Evolutionary conservation across 257 asterid species (phyloP).

Genomic region (Nyctanthes arbortristis): DNA sequence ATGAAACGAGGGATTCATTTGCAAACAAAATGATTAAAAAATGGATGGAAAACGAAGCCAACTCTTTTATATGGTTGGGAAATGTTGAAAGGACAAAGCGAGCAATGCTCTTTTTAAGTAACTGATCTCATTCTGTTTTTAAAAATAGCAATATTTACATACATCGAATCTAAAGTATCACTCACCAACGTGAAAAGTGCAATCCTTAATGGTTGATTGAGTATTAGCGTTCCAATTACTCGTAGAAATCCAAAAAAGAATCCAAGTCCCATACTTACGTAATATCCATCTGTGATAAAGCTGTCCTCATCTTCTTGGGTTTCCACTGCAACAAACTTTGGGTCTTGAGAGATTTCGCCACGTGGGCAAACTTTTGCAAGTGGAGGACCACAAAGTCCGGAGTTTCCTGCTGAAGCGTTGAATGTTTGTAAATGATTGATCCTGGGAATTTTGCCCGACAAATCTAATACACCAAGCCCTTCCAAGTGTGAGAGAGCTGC

Average conservation of each 20-base stretch:
- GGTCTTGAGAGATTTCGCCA: not conserved
- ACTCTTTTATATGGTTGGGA: too few species aligned
- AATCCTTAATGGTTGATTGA: not conserved
- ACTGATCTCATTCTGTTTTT: too few species aligned
- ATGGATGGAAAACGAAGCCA: too few species aligned
- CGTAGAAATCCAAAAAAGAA: conserved; percentile 26
- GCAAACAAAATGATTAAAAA: too few species aligned
- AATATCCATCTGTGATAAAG: conserved; percentile 16
- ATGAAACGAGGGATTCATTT: too few species aligned
- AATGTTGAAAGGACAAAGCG: not conserved
- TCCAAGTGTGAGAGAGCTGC: not conserved
- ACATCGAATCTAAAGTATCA: not conserved
- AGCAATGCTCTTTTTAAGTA: too few species aligned
- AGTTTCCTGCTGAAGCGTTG: conserved; percentile 16
- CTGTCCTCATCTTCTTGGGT: conserved; percentile 12
- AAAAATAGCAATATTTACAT: not conserved
- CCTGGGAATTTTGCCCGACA: conserved; percentile 29
- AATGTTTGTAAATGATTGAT: not conserved
- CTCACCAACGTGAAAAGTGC: not conserved
- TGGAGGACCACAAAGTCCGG: conserved; percentile 16
- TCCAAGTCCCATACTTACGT: conserved; percentile 1
- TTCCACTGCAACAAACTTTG: not conserved
- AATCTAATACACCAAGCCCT: conserved; percentile 13
- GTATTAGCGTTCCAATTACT: conserved; percentile 5
- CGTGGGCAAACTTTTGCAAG: conserved; percentile 19